A percentile compares a stretch with the other conserved stretches of the same genome.
phyloP scores from a whole-genome alignment of 176 grass and related monocot species.

The Dactylis glomerata region DNA sequence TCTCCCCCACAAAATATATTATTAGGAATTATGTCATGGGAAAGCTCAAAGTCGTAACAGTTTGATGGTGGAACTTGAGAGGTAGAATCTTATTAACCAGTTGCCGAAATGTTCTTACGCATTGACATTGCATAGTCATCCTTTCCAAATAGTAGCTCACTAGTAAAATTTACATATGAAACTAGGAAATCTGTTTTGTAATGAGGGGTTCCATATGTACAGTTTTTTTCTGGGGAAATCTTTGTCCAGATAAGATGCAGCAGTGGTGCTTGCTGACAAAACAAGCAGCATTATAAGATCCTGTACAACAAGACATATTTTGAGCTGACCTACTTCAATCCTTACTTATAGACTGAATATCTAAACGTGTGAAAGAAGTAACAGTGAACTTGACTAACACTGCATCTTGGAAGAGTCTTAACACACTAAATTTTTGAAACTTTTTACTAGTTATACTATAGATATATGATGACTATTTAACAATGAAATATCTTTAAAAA shows the following conservation, averaged over 20 bases:
- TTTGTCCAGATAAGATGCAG: background rate
- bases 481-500: background rate
- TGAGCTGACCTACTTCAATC: constrained; percentile 12
- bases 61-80: background rate
- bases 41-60: background rate
- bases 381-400: background rate
- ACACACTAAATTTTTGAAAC: background rate
- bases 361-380: background rate
- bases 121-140: background rate
- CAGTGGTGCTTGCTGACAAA: background rate
- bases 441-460: background rate
- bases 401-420: background rate
- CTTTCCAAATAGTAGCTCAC: background rate
- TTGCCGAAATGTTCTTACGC: background rate
- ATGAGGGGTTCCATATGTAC: background rate
- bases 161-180: background rate
- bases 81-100: background rate
- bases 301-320: background rate
- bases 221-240: background rate
- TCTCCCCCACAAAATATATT: background rate
- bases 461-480: background rate
- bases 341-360: background rate
- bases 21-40: background rate
- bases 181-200: background rate
- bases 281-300: background rate